Base-by-base conservation (phyloP, 2,329 filamentous ascomycete species). In the Pseudofabraea citricarpa region DNA sequence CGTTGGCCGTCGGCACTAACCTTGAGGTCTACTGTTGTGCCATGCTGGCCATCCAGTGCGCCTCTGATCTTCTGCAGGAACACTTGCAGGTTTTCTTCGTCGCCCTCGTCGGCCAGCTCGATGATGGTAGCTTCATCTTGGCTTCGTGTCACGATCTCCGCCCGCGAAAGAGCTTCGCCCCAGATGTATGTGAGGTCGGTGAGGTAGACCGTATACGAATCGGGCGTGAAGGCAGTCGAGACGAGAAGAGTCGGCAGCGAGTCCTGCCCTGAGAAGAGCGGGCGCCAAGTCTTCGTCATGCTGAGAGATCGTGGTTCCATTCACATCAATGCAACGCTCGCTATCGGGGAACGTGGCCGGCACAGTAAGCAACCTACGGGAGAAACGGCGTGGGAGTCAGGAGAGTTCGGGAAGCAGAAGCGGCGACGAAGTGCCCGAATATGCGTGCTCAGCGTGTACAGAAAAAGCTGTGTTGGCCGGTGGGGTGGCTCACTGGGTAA, bases 171-270 rank as follows among this genome's bases (percentile, higher is more conserved):
- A 7, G 62, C 70, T 63, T 90, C 86, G 20, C 69, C 65, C 87
- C 87, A 93, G n/a, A 90, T 68, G 51, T 81, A 76, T 57, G 76
- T 81, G 46, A 90, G 71, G 58, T 91, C 87, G 2, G 85, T 88
- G 29, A 91, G 59, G 45, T 78, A 72, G 21, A 90, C 60, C 2
- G 67, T 72, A 65, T 90, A 90, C 9, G 78, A 74, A 10, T 72
- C 64, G 13, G 67, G 40, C 5, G 66, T 66, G 55, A 85, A 80
- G 21, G 63, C 57, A 16, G 75, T 68, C 48, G 84, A 85, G 33
- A 85, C 70, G 24, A 90, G 69, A 6, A 90, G 70, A 27, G 74
- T 68, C 9, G 84, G 85, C 5, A 81, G 53, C 15, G 64, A 62
- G 10, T 63, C 44, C 23, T 40, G 40, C 23, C 48, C 52, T 43